Conservation (phyloP, 495 filamentous ascomycete genomes). For the Pyronema domesticum region DNA sequence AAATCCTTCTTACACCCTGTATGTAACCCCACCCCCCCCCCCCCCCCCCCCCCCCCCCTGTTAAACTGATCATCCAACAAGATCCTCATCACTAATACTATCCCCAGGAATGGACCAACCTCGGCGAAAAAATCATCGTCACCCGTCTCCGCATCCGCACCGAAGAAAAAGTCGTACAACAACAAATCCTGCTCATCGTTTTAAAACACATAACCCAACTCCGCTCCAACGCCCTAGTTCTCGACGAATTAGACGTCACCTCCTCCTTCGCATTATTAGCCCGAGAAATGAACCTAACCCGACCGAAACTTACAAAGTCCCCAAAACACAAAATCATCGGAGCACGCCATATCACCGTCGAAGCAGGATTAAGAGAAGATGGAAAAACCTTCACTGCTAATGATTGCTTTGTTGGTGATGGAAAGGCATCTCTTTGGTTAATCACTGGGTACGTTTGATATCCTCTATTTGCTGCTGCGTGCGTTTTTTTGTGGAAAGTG, state of each 20-base stretch:
- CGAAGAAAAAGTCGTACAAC: constrained; percentile 64
- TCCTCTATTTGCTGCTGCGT: background rate
- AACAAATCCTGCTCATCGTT: constrained; percentile 51
- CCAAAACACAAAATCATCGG: constrained; percentile 50
- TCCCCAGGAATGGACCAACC: constrained; percentile 47
- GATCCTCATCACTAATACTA: background rate
- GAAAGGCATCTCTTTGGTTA: constrained; percentile 54
- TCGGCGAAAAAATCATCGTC: constrained; percentile 59
- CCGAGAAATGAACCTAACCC: constrained; percentile 47
- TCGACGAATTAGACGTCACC: constrained; percentile 82
- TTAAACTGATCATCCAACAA: no score
- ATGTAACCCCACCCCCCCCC: background rate
- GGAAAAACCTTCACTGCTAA: constrained; percentile 74
- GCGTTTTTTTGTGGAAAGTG: background rate
- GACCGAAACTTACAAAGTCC: constrained; percentile 49
- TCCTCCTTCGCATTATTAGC: constrained; percentile 69
- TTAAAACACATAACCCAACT: constrained; percentile 63
- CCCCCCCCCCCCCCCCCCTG: background rate
- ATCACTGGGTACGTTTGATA: constrained; percentile 61
- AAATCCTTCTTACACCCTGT: constrained; percentile 60
- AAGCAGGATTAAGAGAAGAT: constrained; percentile 56
- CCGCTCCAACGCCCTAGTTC: constrained; percentile 66
- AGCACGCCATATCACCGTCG: constrained; percentile 80
- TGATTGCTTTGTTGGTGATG: constrained; percentile 42
- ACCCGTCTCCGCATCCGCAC: constrained; percentile 52